Conservation (phyloP, 768 basidiomycete genomes). For the Termitomyces sp. region DNA sequence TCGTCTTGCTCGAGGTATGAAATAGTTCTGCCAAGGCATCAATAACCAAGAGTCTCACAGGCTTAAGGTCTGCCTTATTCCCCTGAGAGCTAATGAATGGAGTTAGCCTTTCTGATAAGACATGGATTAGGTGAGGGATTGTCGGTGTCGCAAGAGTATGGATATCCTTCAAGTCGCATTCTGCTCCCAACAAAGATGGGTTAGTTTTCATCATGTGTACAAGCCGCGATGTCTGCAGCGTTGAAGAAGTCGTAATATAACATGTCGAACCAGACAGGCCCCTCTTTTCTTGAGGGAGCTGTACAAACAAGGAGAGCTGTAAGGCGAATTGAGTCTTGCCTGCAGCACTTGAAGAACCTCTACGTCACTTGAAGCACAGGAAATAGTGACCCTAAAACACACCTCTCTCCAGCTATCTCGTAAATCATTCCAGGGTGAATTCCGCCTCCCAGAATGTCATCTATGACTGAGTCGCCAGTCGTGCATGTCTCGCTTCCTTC, state of each 20-base stretch:
- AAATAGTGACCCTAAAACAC: constrained; percentile 1
- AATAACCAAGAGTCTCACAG: constrained; percentile 75
- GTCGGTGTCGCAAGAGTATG: constrained; percentile 57
- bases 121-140: constrained; percentile 46
- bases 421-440: constrained; percentile 76
- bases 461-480: constrained; percentile 69
- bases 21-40: constrained; percentile 89
- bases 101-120: constrained; percentile 52
- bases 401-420: constrained; percentile 92
- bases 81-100: constrained; percentile 35
- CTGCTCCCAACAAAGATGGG: constrained; percentile 35
- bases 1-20: constrained; percentile 55
- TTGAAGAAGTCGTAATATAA: constrained; percentile 71
- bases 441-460: constrained; percentile 72
- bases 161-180: constrained; percentile 48
- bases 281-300: constrained; percentile 52
- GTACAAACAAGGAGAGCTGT: constrained; percentile 75
- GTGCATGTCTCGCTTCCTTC: constrained; percentile 49
- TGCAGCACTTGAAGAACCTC: constrained; percentile 55
- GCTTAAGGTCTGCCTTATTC: constrained; percentile 33
- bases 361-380: neutral
- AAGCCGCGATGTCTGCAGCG: constrained; percentile 63
- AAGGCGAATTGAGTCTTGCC: constrained; percentile 94
- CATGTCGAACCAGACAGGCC: constrained; percentile 66
- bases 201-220: constrained; percentile 57